Percentiles rank a stretch among this genome's conserved stretches.
Evolutionary conservation across 2,329 filamentous ascomycete genomes (phyloP).

Genomic region (Aspergillus ochraceus): DNA sequence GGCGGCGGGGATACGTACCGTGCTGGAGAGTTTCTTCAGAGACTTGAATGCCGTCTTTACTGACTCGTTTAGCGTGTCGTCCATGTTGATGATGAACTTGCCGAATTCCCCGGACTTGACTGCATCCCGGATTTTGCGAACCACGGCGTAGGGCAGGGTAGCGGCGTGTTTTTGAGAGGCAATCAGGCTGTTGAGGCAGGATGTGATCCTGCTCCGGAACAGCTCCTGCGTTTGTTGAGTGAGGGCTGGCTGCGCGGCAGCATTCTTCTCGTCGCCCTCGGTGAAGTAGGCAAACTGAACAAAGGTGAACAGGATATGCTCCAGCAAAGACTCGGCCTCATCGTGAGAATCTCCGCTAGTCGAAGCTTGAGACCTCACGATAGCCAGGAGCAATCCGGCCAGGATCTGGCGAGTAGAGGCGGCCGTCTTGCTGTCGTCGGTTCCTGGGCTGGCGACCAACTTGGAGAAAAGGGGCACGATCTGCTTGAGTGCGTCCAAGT

Average conservation of each 20-base stretch:
- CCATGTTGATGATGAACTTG: constrained; percentile 51
- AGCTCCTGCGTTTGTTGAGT: constrained; percentile 50
- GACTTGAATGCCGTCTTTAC: constrained; percentile 45
- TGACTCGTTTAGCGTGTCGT: constrained; percentile 44
- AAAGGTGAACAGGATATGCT: constrained; percentile 46
- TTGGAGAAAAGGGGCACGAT: constrained; percentile 56
- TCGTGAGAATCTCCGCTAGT: constrained; percentile 30
- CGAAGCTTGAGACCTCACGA: constrained; percentile 45
- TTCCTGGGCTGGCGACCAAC: constrained; percentile 48
- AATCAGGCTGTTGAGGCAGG: constrained; percentile 55
- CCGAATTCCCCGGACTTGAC: constrained; percentile 36
- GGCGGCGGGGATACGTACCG: constrained; percentile 23
- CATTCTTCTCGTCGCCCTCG: constrained; percentile 31
- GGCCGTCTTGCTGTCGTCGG: constrained; percentile 46
- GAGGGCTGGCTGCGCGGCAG: constrained; percentile 45
- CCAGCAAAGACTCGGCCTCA: constrained; percentile 44
- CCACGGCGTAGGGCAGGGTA: constrained; percentile 40
- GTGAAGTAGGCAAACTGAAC: constrained; percentile 54
- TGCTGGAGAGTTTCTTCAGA: constrained; percentile 38
- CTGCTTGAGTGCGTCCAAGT: constrained; percentile 49
- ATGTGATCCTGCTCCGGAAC: constrained; percentile 57
- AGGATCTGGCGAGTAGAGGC: constrained; percentile 50
- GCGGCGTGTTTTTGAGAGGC: constrained; percentile 39
- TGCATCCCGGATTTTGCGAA: constrained; percentile 42
- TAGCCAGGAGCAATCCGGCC: constrained; percentile 54